Evolutionary conservation across 108 stramenopile species (phyloP), one percentile per base, ranked within the genome.

Genomic region (Epipyxis sp.): DNA sequence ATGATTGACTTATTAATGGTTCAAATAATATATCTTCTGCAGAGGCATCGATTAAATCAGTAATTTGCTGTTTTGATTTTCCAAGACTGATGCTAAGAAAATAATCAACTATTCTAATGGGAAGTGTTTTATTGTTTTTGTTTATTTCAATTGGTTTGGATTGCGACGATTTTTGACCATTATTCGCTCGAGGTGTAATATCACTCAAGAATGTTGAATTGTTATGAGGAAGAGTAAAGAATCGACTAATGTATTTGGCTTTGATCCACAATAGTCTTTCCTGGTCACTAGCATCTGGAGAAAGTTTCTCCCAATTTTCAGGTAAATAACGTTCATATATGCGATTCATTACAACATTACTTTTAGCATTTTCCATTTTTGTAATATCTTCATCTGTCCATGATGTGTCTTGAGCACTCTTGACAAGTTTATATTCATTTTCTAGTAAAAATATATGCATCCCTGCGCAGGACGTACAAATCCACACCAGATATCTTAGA

Each of bases 1-100:
- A 94, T 61, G 90, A 90, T 81, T 92, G 89, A 0, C 82, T 40
- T 0, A 92, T 81, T 44, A 83, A 76, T 25, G 90, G 84, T 59
- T 81, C 84, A 59, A 92, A 85, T 27, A 58, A 30, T 30, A 92
- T 42, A 30, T 87, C 78, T 74, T 90, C 83, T 25, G 68, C 1
- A 25, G n/a, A 1, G 43, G 79, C 77, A 37, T 42, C 35, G 0
- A 58, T 2, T 42, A 71, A 69, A 32, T 78, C 69, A 37, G 77
- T 44, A 13, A 81, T 43, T 34, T 40, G 40, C 41, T 81, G 30
- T 13, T 76, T 77, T 0, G 76, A 69, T n/a, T 65, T 77, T 2
- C 77, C 80, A 29, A 83, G 74, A 20, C 77, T 65, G n/a, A n/a
- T n/a, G n/a, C n/a, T n/a, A 32, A 83, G 76, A 69, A 84, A 84